These are phyloP conservation scores for Aspergillus sparsus DNA, from an alignment of 495 filamentous ascomycete genomes.

Conservation along the genomic window DNA sequence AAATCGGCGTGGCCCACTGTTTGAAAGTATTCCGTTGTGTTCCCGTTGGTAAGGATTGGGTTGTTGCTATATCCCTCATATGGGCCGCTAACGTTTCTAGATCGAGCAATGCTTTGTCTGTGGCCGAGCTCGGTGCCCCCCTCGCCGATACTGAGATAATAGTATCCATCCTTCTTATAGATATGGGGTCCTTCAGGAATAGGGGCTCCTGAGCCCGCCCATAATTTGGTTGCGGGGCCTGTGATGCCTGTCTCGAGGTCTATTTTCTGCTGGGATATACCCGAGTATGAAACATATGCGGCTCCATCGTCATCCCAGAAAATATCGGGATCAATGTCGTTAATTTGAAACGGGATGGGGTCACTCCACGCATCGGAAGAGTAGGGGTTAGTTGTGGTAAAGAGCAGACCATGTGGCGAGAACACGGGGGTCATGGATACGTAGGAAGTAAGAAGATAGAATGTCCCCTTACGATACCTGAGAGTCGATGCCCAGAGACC, in stretches of 20 bases:
- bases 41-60: conserved; percentile 23
- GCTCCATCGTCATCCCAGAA: conserved; percentile 30
- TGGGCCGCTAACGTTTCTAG: conserved; percentile 57
- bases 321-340: conserved; percentile 28
- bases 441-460: conserved; percentile 23
- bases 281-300: conserved; percentile 20
- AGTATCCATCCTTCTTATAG: conserved; percentile 56
- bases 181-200: conserved; percentile 65
- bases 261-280: conserved; percentile 19
- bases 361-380: conserved; percentile 27
- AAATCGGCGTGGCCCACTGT: conserved; percentile 29
- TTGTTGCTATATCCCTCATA: conserved; percentile 38
- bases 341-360: conserved; percentile 18
- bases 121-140: conserved; percentile 63
- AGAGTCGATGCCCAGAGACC: conserved; percentile 31
- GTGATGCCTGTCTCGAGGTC: conserved; percentile 23
- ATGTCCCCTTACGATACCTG: conserved; percentile 25
- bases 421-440: conserved; percentile 15
- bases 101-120: conserved; percentile 53
- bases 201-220: conserved; percentile 53
- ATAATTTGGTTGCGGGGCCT: conserved; percentile 46
- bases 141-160: conserved; percentile 61
- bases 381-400: conserved; percentile 22
- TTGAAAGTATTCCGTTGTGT: conserved; percentile 29
- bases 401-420: conserved; percentile 17